Conservation (phyloP, 1,139 yeast genomes). For the Blastobotrys arbuscula region DNA sequence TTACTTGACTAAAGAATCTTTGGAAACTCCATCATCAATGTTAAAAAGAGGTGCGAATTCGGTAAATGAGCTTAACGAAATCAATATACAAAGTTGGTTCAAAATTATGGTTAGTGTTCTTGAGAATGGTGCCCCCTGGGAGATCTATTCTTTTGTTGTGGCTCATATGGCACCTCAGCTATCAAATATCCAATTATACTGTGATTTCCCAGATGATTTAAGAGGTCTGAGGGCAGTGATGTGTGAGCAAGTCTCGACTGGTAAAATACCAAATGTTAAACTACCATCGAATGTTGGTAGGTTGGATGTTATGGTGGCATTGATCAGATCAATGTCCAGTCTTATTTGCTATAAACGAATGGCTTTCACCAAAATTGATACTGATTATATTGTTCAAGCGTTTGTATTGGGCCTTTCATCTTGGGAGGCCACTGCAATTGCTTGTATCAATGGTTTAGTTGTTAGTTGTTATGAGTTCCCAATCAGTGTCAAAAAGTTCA, state of each 20-base stretch:
- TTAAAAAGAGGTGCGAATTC: slow-evolving; percentile 19
- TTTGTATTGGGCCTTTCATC: slow-evolving; percentile 61
- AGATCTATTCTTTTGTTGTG: slow-evolving; percentile 58
- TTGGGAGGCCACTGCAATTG: slow-evolving; percentile 70
- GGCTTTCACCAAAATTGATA: slow-evolving; percentile 53
- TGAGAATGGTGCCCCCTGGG: slow-evolving; percentile 58
- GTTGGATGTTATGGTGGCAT: slow-evolving; percentile 62
- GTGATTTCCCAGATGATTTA: slow-evolving; percentile 42
- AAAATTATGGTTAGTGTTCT: slow-evolving; percentile 46
- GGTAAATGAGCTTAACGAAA: slow-evolving; percentile 16
- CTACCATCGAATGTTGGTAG: slow-evolving; percentile 46
- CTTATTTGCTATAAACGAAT: slow-evolving; percentile 58
- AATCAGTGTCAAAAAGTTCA: slow-evolving; percentile 58
- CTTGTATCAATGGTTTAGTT: slow-evolving; percentile 69
- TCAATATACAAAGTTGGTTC: slow-evolving; percentile 52
- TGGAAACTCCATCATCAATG: slow-evolving; percentile 30
- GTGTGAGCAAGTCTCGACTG: slow-evolving; percentile 54
- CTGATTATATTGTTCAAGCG: slow-evolving; percentile 63
- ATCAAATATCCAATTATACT: slow-evolving; percentile 54
- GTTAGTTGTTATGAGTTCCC: slow-evolving; percentile 82
- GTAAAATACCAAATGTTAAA: slow-evolving; percentile 26
- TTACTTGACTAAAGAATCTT: slow-evolving; percentile 43
- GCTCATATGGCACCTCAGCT: slow-evolving; percentile 71
- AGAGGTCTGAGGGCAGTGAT: slow-evolving; percentile 44
- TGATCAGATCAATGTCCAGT: slow-evolving; percentile 60